phyloP scores from a whole-genome alignment of 202 grass and related monocot species.

The Bolboschoenoplectus hybrid region DNA sequence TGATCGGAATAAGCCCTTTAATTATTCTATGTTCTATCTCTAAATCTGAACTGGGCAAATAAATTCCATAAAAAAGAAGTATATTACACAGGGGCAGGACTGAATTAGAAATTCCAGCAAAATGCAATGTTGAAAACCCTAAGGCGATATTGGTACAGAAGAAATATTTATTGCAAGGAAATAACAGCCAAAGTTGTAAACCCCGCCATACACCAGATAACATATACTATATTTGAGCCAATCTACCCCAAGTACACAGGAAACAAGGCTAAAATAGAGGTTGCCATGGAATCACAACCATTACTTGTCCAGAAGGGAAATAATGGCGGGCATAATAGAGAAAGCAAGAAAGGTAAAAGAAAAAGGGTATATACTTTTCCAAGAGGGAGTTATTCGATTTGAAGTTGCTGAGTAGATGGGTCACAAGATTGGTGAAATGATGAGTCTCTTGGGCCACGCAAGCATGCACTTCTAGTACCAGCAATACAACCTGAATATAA shows the following conservation, averaged over 20 bases:
- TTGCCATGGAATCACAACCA: background rate
- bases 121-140: background rate
- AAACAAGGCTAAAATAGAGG: background rate
- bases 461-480: constrained; percentile 95
- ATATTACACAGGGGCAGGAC: background rate
- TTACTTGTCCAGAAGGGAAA: background rate
- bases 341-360: constrained; percentile 30
- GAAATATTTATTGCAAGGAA: background rate
- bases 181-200: constrained; percentile 1
- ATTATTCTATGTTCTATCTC: constrained; percentile 24
- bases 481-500: constrained; percentile 75
- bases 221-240: constrained; percentile 23
- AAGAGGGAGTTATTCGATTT: constrained; percentile 71
- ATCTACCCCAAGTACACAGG: background rate
- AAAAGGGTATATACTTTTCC: constrained; percentile 66
- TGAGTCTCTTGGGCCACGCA: constrained; percentile 77
- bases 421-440: constrained; percentile 81
- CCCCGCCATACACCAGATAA: background rate
- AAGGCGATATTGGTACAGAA: constrained; percentile 8
- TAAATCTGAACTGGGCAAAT: background rate
- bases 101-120: background rate
- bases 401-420: constrained; percentile 71
- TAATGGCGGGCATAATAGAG: constrained; percentile 23
- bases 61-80: constrained; percentile 19
- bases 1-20: constrained; percentile 1